A percentile compares a stretch with the other conserved stretches of the same genome.
phyloP scores from a whole-genome alignment of 169 alveolate species.

The Eimeria praecox region DNA sequence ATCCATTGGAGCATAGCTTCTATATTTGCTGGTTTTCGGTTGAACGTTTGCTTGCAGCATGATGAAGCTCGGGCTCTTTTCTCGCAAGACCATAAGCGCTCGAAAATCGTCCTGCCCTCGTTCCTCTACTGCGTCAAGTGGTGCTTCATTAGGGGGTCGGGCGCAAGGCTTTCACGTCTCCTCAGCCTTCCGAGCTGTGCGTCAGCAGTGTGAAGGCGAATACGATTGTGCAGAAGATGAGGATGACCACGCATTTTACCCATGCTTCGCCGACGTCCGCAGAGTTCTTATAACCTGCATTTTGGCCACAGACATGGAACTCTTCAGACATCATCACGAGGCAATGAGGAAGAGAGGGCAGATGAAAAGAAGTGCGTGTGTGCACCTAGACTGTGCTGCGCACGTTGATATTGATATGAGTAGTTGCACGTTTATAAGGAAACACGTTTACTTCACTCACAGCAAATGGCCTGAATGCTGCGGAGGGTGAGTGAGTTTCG shows the following conservation, averaged over 20 bases:
- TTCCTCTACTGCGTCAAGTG: background rate
- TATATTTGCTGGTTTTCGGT: background rate
- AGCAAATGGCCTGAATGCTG: background rate
- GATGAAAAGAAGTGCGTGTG: constrained; percentile 76
- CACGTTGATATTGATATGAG: too few relatives aligned
- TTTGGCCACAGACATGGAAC: constrained; percentile 83
- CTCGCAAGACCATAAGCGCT: background rate
- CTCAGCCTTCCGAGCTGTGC: background rate
- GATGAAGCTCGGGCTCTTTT: constrained; percentile 67
- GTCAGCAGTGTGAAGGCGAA: background rate
- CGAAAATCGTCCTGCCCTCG: background rate
- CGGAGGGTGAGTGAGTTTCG: background rate
- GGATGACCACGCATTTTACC: constrained; percentile 16
- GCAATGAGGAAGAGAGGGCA: constrained; percentile 82
- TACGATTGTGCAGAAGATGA: constrained; percentile 12
- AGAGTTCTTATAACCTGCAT: constrained; percentile 69
- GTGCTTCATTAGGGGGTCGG: background rate
- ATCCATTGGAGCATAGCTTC: background rate
- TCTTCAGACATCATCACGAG: constrained; percentile 80
- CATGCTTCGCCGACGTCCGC: constrained; percentile 74
- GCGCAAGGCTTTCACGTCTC: background rate
- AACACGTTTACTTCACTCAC: background rate
- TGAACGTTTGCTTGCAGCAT: constrained; percentile 36
- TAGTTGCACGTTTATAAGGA: background rate
- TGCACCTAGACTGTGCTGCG: background rate